Percentiles rank a stretch among this genome's conserved stretches.
Conservation (phyloP, 2,329 filamentous ascomycete genomes). For the Dothideomycetidae sp. region DNA sequence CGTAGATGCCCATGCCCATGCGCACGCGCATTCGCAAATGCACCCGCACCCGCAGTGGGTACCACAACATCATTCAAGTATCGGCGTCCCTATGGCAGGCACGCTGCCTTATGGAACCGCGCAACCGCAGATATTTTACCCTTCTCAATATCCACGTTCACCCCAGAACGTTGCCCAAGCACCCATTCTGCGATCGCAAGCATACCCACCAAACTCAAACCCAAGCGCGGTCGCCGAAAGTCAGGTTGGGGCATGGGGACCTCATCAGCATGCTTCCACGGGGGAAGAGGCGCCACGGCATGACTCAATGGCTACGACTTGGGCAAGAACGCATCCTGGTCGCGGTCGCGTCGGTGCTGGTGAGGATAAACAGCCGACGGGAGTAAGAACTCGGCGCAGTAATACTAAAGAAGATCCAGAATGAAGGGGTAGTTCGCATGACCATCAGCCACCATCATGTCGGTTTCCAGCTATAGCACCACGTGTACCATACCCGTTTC, state of each 20-base stretch:
- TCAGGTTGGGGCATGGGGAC: not conserved
- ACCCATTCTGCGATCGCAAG: constrained; percentile 2
- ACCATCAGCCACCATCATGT: not conserved
- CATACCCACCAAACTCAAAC: not conserved
- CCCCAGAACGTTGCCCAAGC: not conserved
- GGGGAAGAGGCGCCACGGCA: constrained; percentile 1
- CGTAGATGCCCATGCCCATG: not conserved
- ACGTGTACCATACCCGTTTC: not conserved
- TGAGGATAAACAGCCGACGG: not conserved
- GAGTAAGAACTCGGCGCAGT: not conserved
- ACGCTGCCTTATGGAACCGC: not conserved
- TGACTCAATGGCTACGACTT: constrained; percentile 9
- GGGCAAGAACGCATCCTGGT: constrained; percentile 3
- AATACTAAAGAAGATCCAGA: not conserved
- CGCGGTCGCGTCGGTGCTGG: not conserved
- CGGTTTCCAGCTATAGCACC: not conserved
- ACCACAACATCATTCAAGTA: not conserved
- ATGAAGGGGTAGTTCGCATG: not conserved
- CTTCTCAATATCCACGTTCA: not conserved
- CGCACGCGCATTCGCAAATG: not conserved
- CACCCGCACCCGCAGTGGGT: not conserved
- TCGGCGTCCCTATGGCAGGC: not conserved
- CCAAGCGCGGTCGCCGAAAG: not conserved
- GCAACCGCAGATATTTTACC: not conserved
- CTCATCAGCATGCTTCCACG: constrained; percentile 1